Evolutionary conservation across 1,284 basidiomycete genomes (phyloP).

Genomic region (Cryptococcus wingfieldii): DNA sequence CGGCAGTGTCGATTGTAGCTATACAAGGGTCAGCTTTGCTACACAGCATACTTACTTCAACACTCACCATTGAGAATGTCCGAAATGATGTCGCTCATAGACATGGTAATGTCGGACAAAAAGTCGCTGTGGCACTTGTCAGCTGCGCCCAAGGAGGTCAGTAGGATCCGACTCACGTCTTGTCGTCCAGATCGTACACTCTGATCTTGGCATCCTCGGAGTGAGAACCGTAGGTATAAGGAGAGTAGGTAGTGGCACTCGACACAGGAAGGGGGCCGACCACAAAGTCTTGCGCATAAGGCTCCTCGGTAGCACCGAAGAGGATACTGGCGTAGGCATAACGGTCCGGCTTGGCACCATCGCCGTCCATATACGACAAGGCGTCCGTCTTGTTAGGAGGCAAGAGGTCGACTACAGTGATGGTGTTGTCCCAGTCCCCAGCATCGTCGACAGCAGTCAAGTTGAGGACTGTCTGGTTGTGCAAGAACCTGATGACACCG

Average conservation of each 20-base stretch:
- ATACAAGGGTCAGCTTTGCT: not conserved
- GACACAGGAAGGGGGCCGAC: slow-evolving; percentile 37
- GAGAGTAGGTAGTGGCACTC: slow-evolving; percentile 8
- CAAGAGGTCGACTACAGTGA: slow-evolving; percentile 32
- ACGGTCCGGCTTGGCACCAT: slow-evolving; percentile 20
- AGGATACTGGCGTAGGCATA: slow-evolving; percentile 32
- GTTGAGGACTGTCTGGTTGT: slow-evolving; percentile 30
- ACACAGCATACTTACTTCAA: not conserved
- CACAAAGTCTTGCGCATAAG: slow-evolving; percentile 38
- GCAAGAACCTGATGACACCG: slow-evolving; percentile 26
- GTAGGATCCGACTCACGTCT: not conserved
- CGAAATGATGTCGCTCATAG: slow-evolving; percentile 32
- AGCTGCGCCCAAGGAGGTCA: not conserved
- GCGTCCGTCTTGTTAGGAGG: slow-evolving; percentile 38
- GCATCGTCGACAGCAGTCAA: slow-evolving; percentile 37
- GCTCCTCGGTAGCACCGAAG: slow-evolving; percentile 33
- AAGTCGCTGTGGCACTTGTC: slow-evolving; percentile 7
- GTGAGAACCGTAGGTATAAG: slow-evolving; percentile 17
- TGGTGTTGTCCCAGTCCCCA: slow-evolving; percentile 36
- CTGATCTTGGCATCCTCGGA: slow-evolving; percentile 21
- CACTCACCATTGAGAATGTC: slow-evolving; percentile 26
- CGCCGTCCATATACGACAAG: slow-evolving; percentile 24
- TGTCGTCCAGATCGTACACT: slow-evolving; percentile 24
- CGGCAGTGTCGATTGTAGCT: slow-evolving; percentile 14
- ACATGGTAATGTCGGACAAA: slow-evolving; percentile 5